phyloP scores from a whole-genome alignment of 176 grass and related monocot species.

The Luzula sylvatica region DNA sequence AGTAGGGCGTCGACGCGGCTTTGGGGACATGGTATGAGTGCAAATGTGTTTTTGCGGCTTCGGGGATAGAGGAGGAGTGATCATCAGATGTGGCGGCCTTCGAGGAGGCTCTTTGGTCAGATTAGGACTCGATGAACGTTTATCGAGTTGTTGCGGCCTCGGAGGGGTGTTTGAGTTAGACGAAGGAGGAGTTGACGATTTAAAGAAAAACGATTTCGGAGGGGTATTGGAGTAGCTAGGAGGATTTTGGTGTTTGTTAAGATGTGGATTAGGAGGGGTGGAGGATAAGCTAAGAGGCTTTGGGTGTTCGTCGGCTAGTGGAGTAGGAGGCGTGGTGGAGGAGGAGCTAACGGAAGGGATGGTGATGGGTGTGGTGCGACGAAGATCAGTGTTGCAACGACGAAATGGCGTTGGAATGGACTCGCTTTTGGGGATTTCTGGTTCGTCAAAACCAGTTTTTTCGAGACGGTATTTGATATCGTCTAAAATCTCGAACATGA shows the following conservation, averaged over 20 bases:
- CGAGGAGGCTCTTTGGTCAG: not conserved
- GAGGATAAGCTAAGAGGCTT: no score
- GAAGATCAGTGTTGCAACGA: slow-evolving; percentile 7
- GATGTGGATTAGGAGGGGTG: no score
- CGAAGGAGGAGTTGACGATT: no score
- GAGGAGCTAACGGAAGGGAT: not conserved
- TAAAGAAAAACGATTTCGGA: no score
- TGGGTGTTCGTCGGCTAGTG: no score
- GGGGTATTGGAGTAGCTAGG: no score
- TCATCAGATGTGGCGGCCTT: not conserved
- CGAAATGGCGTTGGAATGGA: not conserved
- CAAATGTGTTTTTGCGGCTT: slow-evolving; percentile 6
- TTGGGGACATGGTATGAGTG: slow-evolving; percentile 12
- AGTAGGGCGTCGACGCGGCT: slow-evolving; percentile 16
- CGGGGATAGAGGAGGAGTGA: slow-evolving; percentile 4
- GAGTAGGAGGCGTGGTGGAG: not conserved
- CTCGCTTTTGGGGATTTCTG: slow-evolving; percentile 8
- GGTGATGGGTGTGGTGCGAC: not conserved
- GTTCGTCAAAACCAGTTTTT: no score
- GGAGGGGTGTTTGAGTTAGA: no score
- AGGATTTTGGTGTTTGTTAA: no score
- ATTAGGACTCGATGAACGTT: no score
- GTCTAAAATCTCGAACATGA: slow-evolving; percentile 12
- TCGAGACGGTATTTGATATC: slow-evolving; percentile 17
- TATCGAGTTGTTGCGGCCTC: no score